phyloP scores from a whole-genome alignment of 805 yeast genomes.

The Diddensiella santjacobensis region DNA sequence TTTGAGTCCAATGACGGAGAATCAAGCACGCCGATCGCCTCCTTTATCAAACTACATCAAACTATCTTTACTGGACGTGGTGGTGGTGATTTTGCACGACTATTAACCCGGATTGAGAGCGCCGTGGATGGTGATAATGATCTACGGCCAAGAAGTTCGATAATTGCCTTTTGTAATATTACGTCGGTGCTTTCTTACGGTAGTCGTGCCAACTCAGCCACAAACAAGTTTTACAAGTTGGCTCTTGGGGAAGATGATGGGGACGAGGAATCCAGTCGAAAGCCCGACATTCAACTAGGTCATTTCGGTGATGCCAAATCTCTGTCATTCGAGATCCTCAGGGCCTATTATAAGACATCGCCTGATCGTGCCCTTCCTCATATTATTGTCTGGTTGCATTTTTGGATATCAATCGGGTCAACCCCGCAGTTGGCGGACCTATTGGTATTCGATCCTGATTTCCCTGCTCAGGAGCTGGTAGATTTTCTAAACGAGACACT shows the following conservation, averaged over 20 bases:
- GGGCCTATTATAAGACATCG: constrained; percentile 9
- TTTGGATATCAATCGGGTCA: constrained; percentile 45
- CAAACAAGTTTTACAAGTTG: constrained; percentile 8
- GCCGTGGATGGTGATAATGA: constrained; percentile 8
- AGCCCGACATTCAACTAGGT: not conserved
- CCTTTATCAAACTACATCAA: constrained; percentile 20
- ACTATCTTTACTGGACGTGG: constrained; percentile 9
- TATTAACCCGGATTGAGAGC: not conserved
- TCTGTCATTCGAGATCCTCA: constrained; percentile 11
- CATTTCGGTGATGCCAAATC: not conserved
- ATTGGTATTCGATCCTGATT: constrained; percentile 1
- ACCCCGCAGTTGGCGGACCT: not conserved
- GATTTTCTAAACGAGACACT: constrained; percentile 11
- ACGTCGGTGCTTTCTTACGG: constrained; percentile 22
- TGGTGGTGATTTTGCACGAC: constrained; percentile 5
- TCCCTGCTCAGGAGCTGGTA: constrained; percentile 16
- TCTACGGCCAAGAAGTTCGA: constrained; percentile 14
- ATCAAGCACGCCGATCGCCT: constrained; percentile 10
- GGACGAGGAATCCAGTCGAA: not conserved
- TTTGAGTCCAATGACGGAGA: constrained; percentile 18
- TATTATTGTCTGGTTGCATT: constrained; percentile 72
- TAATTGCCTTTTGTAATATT: constrained; percentile 23
- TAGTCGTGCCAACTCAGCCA: constrained; percentile 4
- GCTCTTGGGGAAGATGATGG: not conserved
- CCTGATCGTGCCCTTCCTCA: constrained; percentile 57